Evolutionary conservation across 805 yeast genomes (phyloP).

Genomic region (Wickerhamomyces queroliae): DNA sequence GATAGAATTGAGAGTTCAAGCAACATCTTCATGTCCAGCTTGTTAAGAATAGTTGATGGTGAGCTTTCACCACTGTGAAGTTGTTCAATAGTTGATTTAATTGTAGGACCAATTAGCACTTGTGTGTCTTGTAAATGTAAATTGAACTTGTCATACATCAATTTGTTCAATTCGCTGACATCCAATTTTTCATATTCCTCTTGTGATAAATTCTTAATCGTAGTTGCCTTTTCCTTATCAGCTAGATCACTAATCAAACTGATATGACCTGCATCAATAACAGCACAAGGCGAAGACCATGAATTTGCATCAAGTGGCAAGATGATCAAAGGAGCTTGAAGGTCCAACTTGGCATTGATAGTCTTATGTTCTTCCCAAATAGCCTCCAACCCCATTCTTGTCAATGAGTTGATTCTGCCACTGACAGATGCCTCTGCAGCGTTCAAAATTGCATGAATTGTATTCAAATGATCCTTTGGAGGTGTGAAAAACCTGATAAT

Average conservation of each 20-base stretch:
- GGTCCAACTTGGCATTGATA: conserved; percentile 73
- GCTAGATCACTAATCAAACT: conserved; percentile 77
- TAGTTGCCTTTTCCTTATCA: conserved; percentile 59
- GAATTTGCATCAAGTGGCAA: conserved; percentile 76
- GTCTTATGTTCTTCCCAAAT: conserved; percentile 95
- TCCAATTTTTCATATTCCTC: conserved; percentile 64
- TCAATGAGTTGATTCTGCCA: conserved; percentile 84
- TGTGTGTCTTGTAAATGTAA: conserved; percentile 81
- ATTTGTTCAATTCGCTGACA: conserved; percentile 30
- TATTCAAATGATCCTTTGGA: conserved; percentile 78
- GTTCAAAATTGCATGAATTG: conserved; percentile 82
- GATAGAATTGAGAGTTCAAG: conserved; percentile 86
- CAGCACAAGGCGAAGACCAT: conserved; percentile 82
- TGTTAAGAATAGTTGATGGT: conserved; percentile 62
- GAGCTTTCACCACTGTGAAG: conserved; percentile 40
- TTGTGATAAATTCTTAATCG: conserved; percentile 55
- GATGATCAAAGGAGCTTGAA: conserved; percentile 90
- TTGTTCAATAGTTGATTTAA: conserved; percentile 71
- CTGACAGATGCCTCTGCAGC: conserved; percentile 96
- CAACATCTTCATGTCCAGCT: conserved; percentile 64
- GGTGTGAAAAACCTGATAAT: conserved; percentile 76
- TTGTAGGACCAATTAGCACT: conserved; percentile 77
- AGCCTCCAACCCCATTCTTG: conserved; percentile 87
- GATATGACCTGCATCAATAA: conserved; percentile 94
- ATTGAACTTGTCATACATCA: conserved; percentile 87